phyloP scores from a whole-genome alignment of 73 alveolate genomes.

The Strombidium stylifer region DNA sequence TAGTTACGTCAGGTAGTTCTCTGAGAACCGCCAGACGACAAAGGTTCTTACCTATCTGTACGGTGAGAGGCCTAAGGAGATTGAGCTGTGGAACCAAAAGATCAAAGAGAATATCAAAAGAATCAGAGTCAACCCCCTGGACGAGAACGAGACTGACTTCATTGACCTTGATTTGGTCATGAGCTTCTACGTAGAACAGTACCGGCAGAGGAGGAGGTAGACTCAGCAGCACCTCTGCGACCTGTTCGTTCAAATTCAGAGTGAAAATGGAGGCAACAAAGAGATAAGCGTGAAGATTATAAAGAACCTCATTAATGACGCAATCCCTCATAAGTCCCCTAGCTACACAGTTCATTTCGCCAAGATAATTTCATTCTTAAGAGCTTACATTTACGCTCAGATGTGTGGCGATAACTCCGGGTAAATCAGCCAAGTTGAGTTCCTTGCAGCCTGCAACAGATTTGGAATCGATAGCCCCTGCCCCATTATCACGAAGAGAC shows the following conservation, averaged over 20 bases:
- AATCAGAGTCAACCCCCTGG: constrained; percentile 8
- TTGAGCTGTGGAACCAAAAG: constrained; percentile 33
- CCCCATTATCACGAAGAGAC: constrained; percentile 44
- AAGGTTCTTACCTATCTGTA: constrained; percentile 15
- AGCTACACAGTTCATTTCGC: constrained; percentile 47
- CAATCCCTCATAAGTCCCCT: constrained; percentile 5
- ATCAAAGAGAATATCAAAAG: constrained; percentile 11
- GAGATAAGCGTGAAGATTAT: constrained; percentile 6
- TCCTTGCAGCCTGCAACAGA: constrained; percentile 46
- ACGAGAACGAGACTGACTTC: constrained; percentile 36
- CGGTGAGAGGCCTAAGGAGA: too few relatives aligned
- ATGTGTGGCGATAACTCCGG: constrained; percentile 38
- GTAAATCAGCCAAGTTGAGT: constrained; percentile 35
- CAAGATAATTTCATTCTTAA: constrained; percentile 16
- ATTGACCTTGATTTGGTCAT: constrained; percentile 41
- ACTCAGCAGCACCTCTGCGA: constrained; percentile 17
- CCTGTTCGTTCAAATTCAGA: constrained; percentile 19
- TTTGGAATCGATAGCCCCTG: constrained; percentile 60
- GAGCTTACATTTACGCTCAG: constrained; percentile 58
- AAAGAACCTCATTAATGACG: neutral
- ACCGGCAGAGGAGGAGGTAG: neutral
- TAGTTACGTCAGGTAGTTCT: constrained; percentile 3
- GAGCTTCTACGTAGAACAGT: constrained; percentile 36
- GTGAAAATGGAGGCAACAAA: constrained; percentile 16
- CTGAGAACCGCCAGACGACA: constrained; percentile 4